Base-by-base conservation (phyloP, 163 green algal species). In the Coccomyxa subellipsoidea region DNA sequence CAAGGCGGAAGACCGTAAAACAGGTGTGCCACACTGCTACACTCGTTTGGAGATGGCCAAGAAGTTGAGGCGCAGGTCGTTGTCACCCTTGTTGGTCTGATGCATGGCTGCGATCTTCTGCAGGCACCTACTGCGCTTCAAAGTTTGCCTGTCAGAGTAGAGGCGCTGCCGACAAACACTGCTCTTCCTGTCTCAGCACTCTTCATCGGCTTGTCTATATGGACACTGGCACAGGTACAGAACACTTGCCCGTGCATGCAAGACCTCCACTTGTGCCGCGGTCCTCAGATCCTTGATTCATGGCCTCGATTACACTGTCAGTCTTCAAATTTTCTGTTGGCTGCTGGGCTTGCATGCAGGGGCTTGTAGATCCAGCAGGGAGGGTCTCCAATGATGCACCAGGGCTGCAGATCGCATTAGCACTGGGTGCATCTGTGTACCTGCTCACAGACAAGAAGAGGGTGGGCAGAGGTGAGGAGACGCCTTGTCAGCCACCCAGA, bases 391-490 rank as follows among this genome's bases (percentile, higher is more conserved):
- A 79, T 2, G 93, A 96, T 38, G 92, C 94, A 4, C 93, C 92
- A 21, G 91, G 92, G 0, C 70, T 95, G 54, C 93, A 96, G 86
- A 87, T 97, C 59, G 90, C 93, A 2, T 81, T 96, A 25, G 94
- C 90, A 7, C 76, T 93, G 3, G 91, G 82, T 0, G 92, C 91
- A n/a, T 84, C 84, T 31, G 83, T 97, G 29, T 98, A 96, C 83
- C 90, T 92, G 36, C 88, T 98, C 38, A 88, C 90, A 34, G 89
- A 96, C 75, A 91, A 94, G 80, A 97, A 97, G 85, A 80, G 85
- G 3, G 84, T 95, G 76, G 80, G 53, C 4, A 82, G 97, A 5
- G 85, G 88, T 89, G 83, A 84, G 85, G 32, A 59, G 15, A 59
- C 23, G 47, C 47, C 21, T 27, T 6, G 15, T 59, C 3, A 59